A percentile compares a stretch with the other conserved stretches of the same genome.
Evolutionary conservation across 2,329 filamentous ascomycete genomes (phyloP).

Genomic region (Pyrenophora teres): DNA sequence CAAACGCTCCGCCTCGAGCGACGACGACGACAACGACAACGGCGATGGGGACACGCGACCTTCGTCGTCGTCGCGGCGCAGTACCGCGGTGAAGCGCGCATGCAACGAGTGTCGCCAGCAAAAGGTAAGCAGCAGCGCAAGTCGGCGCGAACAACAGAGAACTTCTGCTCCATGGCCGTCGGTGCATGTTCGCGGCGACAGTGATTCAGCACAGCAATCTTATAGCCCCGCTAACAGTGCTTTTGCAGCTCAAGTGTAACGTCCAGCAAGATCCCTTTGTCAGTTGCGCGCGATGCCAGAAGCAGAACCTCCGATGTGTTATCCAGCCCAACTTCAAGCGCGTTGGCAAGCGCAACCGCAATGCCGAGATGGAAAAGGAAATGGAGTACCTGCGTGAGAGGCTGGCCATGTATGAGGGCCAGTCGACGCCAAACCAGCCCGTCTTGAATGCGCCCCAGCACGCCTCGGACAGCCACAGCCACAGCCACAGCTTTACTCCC

Average conservation of each 20-base stretch:
- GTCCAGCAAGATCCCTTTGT: conserved; percentile 80
- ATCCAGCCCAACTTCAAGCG: conserved; percentile 89
- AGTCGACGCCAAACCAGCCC: conserved; percentile 44
- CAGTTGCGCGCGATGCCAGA: conserved; percentile 76
- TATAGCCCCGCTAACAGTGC: conserved; percentile 24
- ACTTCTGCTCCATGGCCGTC: neutral
- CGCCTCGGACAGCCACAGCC: conserved; percentile 19
- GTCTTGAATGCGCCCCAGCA: conserved; percentile 33
- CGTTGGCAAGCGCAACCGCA: conserved; percentile 78
- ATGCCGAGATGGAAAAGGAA: conserved; percentile 85
- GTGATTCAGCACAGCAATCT: neutral
- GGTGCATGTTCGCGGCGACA: neutral
- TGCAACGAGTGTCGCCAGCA: conserved; percentile 87
- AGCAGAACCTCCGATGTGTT: conserved; percentile 80
- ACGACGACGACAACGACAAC: conserved; percentile 42
- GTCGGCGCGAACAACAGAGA: neutral
- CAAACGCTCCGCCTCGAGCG: conserved; percentile 46
- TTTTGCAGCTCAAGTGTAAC: conserved; percentile 74
- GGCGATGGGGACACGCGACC: conserved; percentile 34
- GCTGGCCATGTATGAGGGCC: conserved; percentile 64
- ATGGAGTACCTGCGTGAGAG: conserved; percentile 65
- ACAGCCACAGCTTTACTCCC: conserved; percentile 24
- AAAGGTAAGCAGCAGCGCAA: conserved; percentile 62
- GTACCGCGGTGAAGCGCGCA: conserved; percentile 65
- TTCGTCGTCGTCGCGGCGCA: conserved; percentile 35